A percentile compares a stretch with the other conserved stretches of the same genome.
phyloP scores from a whole-genome alignment of 768 basidiomycete genomes.

The Mycena floridula region DNA sequence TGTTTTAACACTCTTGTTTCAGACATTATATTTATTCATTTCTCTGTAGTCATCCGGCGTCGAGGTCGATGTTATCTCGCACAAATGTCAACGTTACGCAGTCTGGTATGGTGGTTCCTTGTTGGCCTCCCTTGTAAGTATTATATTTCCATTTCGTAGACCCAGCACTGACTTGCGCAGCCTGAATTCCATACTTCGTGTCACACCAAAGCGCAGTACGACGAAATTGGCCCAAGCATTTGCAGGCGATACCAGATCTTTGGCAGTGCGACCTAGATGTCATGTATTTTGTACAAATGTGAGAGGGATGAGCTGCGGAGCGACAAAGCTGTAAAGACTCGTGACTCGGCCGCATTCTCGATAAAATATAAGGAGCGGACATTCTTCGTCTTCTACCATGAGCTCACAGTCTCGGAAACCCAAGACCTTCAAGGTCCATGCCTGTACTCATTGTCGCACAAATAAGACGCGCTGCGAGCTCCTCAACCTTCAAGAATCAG shows the following conservation, averaged over 20 bases:
- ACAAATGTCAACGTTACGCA: conserved; percentile 95
- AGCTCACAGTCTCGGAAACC: too few relatives aligned
- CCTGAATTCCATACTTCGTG: conserved; percentile 94
- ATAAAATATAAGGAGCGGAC: too few relatives aligned
- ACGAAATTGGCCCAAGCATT: conserved; percentile 88
- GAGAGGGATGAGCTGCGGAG: too few relatives aligned
- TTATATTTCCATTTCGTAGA: neutral
- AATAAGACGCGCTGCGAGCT: conserved; percentile 40
- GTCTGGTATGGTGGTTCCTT: conserved; percentile 99
- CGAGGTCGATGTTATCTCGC: conserved; percentile 96
- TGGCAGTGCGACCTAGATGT: conserved; percentile 82
- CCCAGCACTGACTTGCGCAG: conserved; percentile 30
- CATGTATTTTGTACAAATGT: too few relatives aligned
- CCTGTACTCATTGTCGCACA: conserved; percentile 35
- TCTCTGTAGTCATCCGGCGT: conserved; percentile 94
- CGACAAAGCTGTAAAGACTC: too few relatives aligned
- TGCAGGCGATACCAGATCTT: conserved; percentile 92
- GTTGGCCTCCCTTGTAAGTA: conserved; percentile 81
- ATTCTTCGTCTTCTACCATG: too few relatives aligned
- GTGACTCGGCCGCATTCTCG: too few relatives aligned
- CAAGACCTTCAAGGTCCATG: too few relatives aligned
- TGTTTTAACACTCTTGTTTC: too few relatives aligned
- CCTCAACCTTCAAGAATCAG: conserved; percentile 33
- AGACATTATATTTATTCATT: too few relatives aligned
- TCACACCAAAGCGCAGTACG: conserved; percentile 92